Conservation (phyloP, 371 early-diverging fungal species). For the Rhizopus stolonifer region DNA sequence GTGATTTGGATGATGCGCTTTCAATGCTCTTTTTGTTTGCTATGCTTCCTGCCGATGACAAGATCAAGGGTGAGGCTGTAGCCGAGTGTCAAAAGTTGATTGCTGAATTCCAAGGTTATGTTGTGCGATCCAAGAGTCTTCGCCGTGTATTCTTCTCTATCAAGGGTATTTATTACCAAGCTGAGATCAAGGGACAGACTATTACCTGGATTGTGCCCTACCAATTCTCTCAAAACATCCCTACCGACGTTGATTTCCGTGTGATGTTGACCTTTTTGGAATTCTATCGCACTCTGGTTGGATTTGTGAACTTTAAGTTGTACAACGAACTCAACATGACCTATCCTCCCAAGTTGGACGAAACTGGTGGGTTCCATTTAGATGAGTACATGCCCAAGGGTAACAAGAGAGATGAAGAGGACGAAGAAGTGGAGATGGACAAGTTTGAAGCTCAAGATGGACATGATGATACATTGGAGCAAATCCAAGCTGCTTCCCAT, state of each 20-base stretch:
- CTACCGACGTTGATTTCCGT: constrained; percentile 94
- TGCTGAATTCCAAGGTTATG: constrained; percentile 91
- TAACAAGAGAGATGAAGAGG: constrained; percentile 35
- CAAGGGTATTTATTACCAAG: constrained; percentile 99
- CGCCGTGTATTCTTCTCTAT: constrained; percentile 92
- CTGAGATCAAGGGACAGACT: constrained; percentile 90
- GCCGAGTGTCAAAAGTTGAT: constrained; percentile 79
- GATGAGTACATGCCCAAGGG: constrained; percentile 54
- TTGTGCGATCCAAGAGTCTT: constrained; percentile 75
- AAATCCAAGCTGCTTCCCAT: constrained; percentile 58
- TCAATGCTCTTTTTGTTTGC: constrained; percentile 93
- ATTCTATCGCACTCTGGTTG: constrained; percentile 88
- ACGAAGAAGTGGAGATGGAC: constrained; percentile 48
- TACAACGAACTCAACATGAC: constrained; percentile 82
- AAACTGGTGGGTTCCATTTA: constrained; percentile 72
- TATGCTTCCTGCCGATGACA: constrained; percentile 77
- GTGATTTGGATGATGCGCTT: constrained; percentile 95
- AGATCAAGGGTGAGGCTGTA: constrained; percentile 63
- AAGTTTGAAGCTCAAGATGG: constrained; percentile 33
- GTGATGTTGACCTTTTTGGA: constrained; percentile 97
- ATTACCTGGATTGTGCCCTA: constrained; percentile 96
- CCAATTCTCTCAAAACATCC: constrained; percentile 87
- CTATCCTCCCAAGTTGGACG: constrained; percentile 89
- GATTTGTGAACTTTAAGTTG: constrained; percentile 95
- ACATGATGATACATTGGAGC: constrained; percentile 47